Conservation (phyloP, 495 filamentous ascomycete species). For the Trichocladium antarcticum region DNA sequence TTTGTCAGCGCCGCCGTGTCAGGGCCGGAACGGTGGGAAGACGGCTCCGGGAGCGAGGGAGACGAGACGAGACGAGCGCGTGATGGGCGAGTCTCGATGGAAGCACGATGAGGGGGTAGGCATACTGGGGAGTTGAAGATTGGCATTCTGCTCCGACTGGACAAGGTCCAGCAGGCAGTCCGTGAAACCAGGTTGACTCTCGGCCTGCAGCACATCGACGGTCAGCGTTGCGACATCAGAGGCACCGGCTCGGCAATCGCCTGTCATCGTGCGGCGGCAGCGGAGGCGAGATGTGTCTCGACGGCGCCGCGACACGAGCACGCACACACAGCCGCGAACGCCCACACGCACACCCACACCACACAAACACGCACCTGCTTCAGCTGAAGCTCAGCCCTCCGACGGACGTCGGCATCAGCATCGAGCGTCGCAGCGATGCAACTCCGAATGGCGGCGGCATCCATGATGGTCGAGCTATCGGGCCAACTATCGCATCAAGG, state of each 20-base stretch:
- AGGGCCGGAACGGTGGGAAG: no score
- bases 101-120: slow-evolving; percentile 9
- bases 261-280: slow-evolving; percentile 1
- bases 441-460: slow-evolving; percentile 72
- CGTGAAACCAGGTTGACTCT: slow-evolving; percentile 78
- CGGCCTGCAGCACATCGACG: slow-evolving; percentile 50
- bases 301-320: no score
- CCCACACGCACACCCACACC: background rate
- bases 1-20: no score
- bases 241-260: slow-evolving; percentile 1
- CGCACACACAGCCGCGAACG: no score
- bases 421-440: slow-evolving; percentile 82
- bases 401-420: slow-evolving; percentile 70
- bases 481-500: slow-evolving; percentile 24
- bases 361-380: slow-evolving; percentile 61
- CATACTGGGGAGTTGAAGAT: slow-evolving; percentile 79
- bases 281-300: background rate
- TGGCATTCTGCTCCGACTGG: slow-evolving; percentile 71
- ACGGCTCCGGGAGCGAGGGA: no score
- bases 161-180: slow-evolving; percentile 86
- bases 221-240: slow-evolving; percentile 9
- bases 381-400: slow-evolving; percentile 81
- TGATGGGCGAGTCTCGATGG: background rate
- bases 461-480: slow-evolving; percentile 49
- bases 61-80: background rate